A percentile compares a stretch with the other conserved stretches of the same genome.
These are phyloP conservation scores for Thalassiosira hispida DNA, from an alignment of 352 stramenopile species.

Conservation along the genomic window DNA sequence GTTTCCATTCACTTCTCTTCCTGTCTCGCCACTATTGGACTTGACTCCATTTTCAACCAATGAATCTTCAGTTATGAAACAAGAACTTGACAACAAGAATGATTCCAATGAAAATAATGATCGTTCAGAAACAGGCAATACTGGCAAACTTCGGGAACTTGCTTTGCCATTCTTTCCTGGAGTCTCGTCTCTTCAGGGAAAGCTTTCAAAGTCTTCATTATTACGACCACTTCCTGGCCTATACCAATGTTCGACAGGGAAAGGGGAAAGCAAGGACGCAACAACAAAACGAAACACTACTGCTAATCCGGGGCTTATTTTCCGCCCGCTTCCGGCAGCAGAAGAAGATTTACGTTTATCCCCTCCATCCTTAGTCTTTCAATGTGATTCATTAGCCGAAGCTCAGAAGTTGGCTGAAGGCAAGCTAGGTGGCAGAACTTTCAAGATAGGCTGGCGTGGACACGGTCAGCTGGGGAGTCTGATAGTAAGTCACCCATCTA, in stretches of 20 bases:
- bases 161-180: constrained; percentile 45
- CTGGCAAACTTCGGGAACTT: constrained; percentile 29
- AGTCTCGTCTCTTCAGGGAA: constrained; percentile 2
- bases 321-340: constrained; percentile 75
- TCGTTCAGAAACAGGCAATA: background rate
- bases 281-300: background rate
- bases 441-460: constrained; percentile 70
- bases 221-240: constrained; percentile 38
- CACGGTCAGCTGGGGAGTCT: constrained; percentile 57
- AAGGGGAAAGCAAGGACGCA: background rate
- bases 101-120: background rate
- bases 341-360: constrained; percentile 63
- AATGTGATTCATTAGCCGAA: constrained; percentile 40
- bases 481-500: constrained; percentile 64
- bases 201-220: constrained; percentile 39
- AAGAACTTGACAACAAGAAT: background rate
- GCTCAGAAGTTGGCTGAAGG: constrained; percentile 29
- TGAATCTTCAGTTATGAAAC: background rate
- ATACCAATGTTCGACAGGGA: constrained; percentile 29
- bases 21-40: constrained; percentile 21
- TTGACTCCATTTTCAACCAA: constrained; percentile 23
- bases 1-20: background rate
- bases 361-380: constrained; percentile 74
- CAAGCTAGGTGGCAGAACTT: constrained; percentile 37
- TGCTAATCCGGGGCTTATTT: constrained; percentile 28